Evolutionary conservation across 257 asterid genomes (phyloP).

Genomic region (Solanum lycopersicoides): DNA sequence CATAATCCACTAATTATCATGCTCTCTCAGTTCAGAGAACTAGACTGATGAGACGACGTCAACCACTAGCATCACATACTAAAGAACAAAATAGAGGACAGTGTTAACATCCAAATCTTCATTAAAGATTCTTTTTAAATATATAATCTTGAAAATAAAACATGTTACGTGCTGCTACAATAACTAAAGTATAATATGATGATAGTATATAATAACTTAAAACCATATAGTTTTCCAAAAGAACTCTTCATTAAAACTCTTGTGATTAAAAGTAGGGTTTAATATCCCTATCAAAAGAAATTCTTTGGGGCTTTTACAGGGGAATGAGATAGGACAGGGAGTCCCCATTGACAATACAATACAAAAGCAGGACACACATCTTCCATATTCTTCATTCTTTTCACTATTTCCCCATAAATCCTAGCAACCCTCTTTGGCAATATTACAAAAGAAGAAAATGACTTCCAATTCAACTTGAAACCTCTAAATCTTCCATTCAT

Average conservation of each 20-base stretch:
- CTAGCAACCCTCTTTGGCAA: constrained; percentile 47
- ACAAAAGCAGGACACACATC: constrained; percentile 38
- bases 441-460: constrained; percentile 28
- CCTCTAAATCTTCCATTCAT: constrained; percentile 41
- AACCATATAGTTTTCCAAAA: no score
- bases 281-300: neutral
- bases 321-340: constrained; percentile 57
- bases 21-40: no score
- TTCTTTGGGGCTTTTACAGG: neutral
- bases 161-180: no score
- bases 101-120: no score
- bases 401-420: constrained; percentile 25
- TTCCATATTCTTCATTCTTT: constrained; percentile 31
- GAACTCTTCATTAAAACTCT: neutral
- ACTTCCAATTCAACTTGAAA: constrained; percentile 63
- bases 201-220: no score
- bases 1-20: no score
- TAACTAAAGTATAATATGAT: no score
- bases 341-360: constrained; percentile 63
- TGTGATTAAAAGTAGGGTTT: neutral
- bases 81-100: no score
- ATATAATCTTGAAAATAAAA: no score
- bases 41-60: no score
- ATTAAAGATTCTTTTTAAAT: no score
- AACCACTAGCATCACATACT: no score